These are phyloP conservation scores for Fusarium sp. DNA, from an alignment of 2,329 filamentous ascomycete genomes.

Conservation along the genomic window DNA sequence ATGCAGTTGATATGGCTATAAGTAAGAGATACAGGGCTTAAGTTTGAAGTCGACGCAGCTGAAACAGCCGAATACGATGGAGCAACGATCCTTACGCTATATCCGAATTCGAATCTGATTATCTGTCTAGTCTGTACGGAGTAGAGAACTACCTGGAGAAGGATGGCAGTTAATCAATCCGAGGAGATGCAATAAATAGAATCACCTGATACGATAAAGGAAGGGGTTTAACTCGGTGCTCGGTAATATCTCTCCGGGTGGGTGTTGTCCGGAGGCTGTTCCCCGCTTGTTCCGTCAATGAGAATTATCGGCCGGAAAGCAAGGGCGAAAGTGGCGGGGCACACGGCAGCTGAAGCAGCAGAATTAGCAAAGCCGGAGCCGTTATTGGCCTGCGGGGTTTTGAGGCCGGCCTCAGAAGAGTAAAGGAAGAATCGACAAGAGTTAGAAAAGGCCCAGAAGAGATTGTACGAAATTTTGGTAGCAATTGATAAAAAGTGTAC, in stretches of 20 bases:
- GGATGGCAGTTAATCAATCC: conserved; percentile 1
- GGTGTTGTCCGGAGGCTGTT: conserved; percentile 20
- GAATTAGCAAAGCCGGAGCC: conserved; percentile 48
- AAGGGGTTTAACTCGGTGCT: conserved; percentile 1
- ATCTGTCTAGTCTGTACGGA: too few relatives aligned
- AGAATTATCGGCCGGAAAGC: conserved; percentile 25
- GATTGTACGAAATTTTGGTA: neutral
- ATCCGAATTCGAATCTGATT: neutral
- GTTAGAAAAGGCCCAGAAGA: neutral
- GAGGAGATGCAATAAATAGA: conserved; percentile 24
- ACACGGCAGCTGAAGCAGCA: conserved; percentile 14
- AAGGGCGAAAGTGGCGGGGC: conserved; percentile 14
- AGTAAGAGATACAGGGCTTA: too few relatives aligned
- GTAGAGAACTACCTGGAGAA: neutral
- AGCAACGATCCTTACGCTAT: too few relatives aligned
- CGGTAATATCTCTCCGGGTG: conserved; percentile 8
- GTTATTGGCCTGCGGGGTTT: conserved; percentile 46
- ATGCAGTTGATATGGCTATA: neutral
- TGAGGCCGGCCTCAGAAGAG: neutral
- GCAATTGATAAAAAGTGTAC: neutral
- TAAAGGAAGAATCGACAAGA: neutral
- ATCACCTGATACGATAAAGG: conserved; percentile 13
- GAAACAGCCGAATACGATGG: conserved; percentile 13
- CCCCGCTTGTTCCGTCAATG: conserved; percentile 33
- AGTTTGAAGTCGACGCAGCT: too few relatives aligned